Evolutionary conservation across 108 stramenopile species (phyloP), one percentile per base, ranked within the genome.

Genomic region (Licmophora abbreviata): DNA sequence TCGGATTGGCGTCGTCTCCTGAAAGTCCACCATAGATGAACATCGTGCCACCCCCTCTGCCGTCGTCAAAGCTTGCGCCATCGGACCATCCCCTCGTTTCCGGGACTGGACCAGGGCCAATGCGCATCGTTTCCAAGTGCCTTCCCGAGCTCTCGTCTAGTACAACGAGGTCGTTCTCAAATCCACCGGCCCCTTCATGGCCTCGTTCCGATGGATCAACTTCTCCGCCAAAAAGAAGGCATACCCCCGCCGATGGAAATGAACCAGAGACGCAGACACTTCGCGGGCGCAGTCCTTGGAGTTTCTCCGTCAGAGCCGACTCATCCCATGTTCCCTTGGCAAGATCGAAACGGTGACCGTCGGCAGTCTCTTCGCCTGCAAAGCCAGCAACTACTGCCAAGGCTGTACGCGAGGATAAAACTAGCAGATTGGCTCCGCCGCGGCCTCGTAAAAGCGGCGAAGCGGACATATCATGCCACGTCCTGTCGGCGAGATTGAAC

Each of bases 171-270:
- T 79, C 74, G 22, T 66, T 67, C 47, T 66, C 77, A 65, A 84
- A 84, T 1, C 58, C 65, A 10, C 82, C 82, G 0, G 82, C 82
- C 21, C 82, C 82, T 55, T 79, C 78, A 36, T 84, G 82, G n/a
- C 76, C 82, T 4, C 40, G 54, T 14, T 66, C 73, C 9, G 69
- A 72, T 14, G 78, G 82, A 66, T 79, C 73, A 0, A 84, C 82
- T 44, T 84, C 82, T 15, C 78, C 83, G 17, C 83, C 78, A 75
- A 84, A 84, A 34, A 84, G 64, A 6, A 77, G 17, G 21, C 59
- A 55, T 9, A 37, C 55, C 2, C 68, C 70, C 22, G 31, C 8
- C 0, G 48, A 32, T 0, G 76, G 73, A 48, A 80, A 66, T 0
- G 61, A 65, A 25, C 41, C 83, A 34, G 66, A 54, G 7, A 64